Base-by-base conservation (phyloP, 768 basidiomycete genomes). In the Suillus sp. region DNA sequence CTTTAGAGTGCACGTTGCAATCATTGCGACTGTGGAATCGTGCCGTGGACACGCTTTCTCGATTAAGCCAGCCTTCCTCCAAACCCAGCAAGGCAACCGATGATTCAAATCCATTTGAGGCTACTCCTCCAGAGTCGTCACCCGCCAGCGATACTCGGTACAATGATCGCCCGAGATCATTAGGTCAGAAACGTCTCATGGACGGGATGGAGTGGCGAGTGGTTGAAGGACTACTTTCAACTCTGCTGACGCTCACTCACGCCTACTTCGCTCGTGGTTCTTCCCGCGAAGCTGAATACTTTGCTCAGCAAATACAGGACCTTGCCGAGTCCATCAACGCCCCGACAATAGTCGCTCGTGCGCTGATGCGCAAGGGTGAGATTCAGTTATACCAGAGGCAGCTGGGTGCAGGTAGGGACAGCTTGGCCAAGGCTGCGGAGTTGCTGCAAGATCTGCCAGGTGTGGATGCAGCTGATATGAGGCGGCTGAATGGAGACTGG, bases 241-340 rank as follows among this genome's bases (percentile, higher is more conserved):
- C 88, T 0, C 76, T 92, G 3, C 84, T 96, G 63, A 79, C 85
- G 2, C 78, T 96, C 8, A 79, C 84, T 0, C 81, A 86, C 9
- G 80, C 84, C 0, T 93, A 95, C 68, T 79, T 87, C 22, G 72
- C 77, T 0, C 85, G 93, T 20, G 96, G 96, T 0, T 93, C 95
- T 6, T 84, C 88, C 3, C 85, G 90, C 25, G 94, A 96, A 69
- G 88, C 93, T 2, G 88, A 93, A 64, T 95, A 91, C 68, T 96
- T 95, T 71, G 81, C 89, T 0, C 81, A 89, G 45, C 90, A 94
- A 70, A 91, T 91, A 1, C 78, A 83, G n/a, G 86, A 88, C 22
- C 78, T 98, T 1, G 92, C 93, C 0, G 78, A 81, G 54, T 80
- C 89, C 7, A 72, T 94, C 13, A 88, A 87, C 64, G 84, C 89